Base-by-base conservation (phyloP, 2,329 filamentous ascomycete genomes). In the Colletotrichum nymphaeae region DNA sequence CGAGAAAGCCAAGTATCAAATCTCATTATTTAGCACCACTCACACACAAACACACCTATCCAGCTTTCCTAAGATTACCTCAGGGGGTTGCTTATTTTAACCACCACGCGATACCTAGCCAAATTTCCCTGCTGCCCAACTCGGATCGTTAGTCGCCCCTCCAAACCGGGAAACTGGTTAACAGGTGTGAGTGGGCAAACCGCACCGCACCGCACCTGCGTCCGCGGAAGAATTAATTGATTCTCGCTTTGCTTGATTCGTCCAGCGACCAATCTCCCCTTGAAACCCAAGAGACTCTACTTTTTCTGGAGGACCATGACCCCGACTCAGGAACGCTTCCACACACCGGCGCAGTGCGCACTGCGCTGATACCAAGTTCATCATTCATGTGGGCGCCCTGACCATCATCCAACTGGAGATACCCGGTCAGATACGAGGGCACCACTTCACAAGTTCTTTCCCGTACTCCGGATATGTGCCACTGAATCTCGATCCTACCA, bases 241-340 rank as follows among this genome's bases (percentile, higher is more conserved):
- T 42, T 42, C 35, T 8, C 30, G 8, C 9, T 32, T 32, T 32
- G 66, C 37, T 57, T 22, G 28, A 67, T 49, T 72, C 52, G 57
- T 12, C 22, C 28, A 19, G 22, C 26, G 55, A 65, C 7, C 4
- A 73, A 65, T 73, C 26, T 65, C 70, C 66, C 66, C 49, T 73
- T 73, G 66, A 73, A 73, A 73, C 66, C 32, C 32, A 22, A 70
- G 53, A 73, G 70, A 12, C 69, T 64, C 14, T 37, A 7, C 37
- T 19, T 42, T 60, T 65, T 73, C 60, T 22, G 32, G 32, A 12
- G 26, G 46, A 42, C 46, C 32, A 70, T 42, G 67, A 56, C 59
- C 59, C 66, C 70, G 67, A 73, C 57, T 73, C 67, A 59, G 59
- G 52, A 58, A 42, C 35, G 35, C 12, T 42, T 42, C 9, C 30